Conservation (phyloP, 208 protist genomes). For the Phytomonas serpens region DNA sequence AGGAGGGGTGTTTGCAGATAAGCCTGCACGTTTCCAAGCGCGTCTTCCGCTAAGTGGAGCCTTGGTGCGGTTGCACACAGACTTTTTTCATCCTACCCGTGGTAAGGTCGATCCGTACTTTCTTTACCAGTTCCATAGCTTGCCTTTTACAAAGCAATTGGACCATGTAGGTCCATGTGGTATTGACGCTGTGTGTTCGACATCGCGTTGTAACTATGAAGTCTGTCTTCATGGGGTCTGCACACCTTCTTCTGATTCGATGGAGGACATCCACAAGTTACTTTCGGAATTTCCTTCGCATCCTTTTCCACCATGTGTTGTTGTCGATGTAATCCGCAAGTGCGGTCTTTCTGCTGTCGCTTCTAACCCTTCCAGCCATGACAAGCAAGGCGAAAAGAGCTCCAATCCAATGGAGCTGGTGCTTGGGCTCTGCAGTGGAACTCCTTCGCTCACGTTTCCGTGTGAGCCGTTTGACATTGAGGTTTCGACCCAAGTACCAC, state of each 20-base stretch:
- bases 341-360: not conserved
- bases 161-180: not conserved
- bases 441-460: not conserved
- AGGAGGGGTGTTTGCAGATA: not conserved
- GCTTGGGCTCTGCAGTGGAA: not conserved
- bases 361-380: not conserved
- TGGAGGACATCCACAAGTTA: not conserved
- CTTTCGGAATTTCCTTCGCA: not conserved
- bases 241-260: not conserved
- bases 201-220: not conserved
- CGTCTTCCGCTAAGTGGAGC: not conserved
- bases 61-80: conserved; percentile 23
- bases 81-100: conserved; percentile 27
- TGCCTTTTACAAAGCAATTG: not conserved
- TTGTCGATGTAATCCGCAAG: not conserved
- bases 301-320: not conserved
- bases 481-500: not conserved
- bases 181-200: not conserved
- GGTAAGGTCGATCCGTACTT: conserved; percentile 17
- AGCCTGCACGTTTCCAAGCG: not conserved
- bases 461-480: not conserved
- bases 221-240: not conserved
- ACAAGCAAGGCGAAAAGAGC: not conserved
- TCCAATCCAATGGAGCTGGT: not conserved
- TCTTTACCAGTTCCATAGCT: not conserved